phyloP scores from a whole-genome alignment of 495 filamentous ascomycete species.

The Lasiosphaeris hirsuta region DNA sequence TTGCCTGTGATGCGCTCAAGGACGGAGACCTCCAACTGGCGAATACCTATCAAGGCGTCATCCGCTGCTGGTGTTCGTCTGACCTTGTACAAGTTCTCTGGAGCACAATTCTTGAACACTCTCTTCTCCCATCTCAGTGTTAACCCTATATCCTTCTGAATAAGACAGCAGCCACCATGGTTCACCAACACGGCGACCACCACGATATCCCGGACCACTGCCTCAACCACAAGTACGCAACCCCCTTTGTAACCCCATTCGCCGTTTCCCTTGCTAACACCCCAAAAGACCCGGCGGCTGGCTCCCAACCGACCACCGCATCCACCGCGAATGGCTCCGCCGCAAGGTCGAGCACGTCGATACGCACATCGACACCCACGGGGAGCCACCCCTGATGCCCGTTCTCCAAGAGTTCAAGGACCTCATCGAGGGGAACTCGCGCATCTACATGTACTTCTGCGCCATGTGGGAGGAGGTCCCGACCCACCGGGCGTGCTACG shows the following conservation, averaged over 20 bases:
- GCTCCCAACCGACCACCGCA: slow-evolving; percentile 52
- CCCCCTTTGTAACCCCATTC: neutral
- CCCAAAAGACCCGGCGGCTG: slow-evolving; percentile 43
- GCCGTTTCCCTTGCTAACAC: slow-evolving; percentile 1
- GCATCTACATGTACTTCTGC: slow-evolving; percentile 51
- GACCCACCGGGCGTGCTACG: slow-evolving; percentile 47
- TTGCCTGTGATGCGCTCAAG: no score
- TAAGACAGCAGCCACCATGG: slow-evolving; percentile 31
- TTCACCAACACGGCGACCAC: slow-evolving; percentile 43
- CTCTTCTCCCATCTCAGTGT: neutral
- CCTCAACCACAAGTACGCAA: slow-evolving; percentile 23
- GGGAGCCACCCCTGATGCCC: slow-evolving; percentile 40
- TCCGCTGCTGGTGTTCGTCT: no score
- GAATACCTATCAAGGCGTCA: no score
- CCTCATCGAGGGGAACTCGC: slow-evolving; percentile 45
- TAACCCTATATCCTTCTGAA: neutral
- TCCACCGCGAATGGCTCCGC: slow-evolving; percentile 49
- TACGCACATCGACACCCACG: slow-evolving; percentile 42
- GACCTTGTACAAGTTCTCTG: no score
- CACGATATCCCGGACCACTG: slow-evolving; percentile 43
- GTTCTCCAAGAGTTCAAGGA: slow-evolving; percentile 46
- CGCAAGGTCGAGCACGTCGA: slow-evolving; percentile 45
- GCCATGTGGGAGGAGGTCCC: slow-evolving; percentile 71
- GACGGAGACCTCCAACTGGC: no score
- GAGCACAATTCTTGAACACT: neutral